Conservation (phyloP, 2,329 filamentous ascomycete genomes). For the Arthrobotrys sphaeroides region DNA sequence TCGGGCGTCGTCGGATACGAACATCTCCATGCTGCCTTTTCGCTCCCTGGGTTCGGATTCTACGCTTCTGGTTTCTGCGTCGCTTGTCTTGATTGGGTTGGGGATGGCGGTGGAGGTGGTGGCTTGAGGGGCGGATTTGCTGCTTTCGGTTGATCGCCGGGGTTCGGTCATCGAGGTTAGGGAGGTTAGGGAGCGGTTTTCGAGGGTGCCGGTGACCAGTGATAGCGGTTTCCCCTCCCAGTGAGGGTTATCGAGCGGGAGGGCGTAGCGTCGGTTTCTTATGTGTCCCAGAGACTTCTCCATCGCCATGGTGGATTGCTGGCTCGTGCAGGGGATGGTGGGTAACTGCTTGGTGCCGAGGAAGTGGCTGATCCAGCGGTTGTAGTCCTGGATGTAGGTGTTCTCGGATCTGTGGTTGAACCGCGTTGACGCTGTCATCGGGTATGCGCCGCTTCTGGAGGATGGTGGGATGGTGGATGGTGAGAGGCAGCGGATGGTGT, state of each 20-base stretch:
- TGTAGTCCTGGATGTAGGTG: conserved; percentile 82
- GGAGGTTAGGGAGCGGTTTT: conserved; percentile 47
- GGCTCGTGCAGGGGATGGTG: conserved; percentile 78
- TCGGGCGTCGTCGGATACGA: conserved; percentile 55
- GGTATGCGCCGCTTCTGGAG: conserved; percentile 78
- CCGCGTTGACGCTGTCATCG: conserved; percentile 82
- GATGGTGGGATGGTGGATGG: conserved; percentile 59
- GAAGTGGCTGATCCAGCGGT: conserved; percentile 79
- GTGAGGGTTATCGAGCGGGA: conserved; percentile 57
- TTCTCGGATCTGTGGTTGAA: conserved; percentile 75
- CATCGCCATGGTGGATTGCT: conserved; percentile 80
- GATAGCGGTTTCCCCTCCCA: conserved; percentile 55
- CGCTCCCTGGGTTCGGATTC: conserved; percentile 48
- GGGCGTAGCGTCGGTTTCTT: conserved; percentile 77
- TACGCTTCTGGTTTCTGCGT: conserved; percentile 43
- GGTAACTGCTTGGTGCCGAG: conserved; percentile 76
- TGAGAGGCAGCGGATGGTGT: conserved; percentile 79
- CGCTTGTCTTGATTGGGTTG: too few species aligned
- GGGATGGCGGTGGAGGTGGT: neutral
- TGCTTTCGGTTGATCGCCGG: conserved; percentile 32
- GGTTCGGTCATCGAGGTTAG: conserved; percentile 26
- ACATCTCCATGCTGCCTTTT: conserved; percentile 24
- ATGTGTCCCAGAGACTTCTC: conserved; percentile 78
- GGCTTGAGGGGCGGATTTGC: conserved; percentile 39
- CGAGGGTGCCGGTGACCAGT: conserved; percentile 25